Evolutionary conservation across 148 eudicot genomes (phyloP).

Genomic region (Rhododendron vialii): DNA sequence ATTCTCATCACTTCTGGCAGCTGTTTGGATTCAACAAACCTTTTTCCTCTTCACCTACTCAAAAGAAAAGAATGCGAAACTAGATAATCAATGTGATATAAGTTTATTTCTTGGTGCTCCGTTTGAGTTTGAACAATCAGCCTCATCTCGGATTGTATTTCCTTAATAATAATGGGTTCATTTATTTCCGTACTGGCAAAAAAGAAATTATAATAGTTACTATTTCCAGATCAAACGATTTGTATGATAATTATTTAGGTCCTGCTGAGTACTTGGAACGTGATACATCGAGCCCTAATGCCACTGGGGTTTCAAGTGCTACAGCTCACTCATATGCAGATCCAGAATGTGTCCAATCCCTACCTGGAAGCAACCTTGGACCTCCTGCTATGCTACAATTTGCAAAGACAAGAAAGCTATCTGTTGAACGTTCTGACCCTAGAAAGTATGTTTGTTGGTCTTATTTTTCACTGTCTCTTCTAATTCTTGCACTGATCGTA

Average conservation of each 20-base stretch:
- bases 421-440: slow-evolving; percentile 69
- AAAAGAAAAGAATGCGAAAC: neutral
- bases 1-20: neutral
- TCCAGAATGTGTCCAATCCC: slow-evolving; percentile 66
- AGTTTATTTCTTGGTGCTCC: slow-evolving; percentile 6
- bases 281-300: slow-evolving; percentile 32
- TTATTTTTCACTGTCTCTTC: slow-evolving; percentile 4
- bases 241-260: slow-evolving; percentile 35
- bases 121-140: neutral
- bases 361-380: slow-evolving; percentile 52
- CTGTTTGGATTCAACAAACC: neutral
- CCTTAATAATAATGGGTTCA: slow-evolving; percentile 1
- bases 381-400: slow-evolving; percentile 63
- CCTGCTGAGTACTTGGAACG: slow-evolving; percentile 19
- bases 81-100: neutral
- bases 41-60: neutral
- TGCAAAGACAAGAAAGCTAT: slow-evolving; percentile 83
- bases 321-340: slow-evolving; percentile 62
- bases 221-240: slow-evolving; percentile 40
- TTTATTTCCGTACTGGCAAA: neutral
- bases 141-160: neutral
- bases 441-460: slow-evolving; percentile 49
- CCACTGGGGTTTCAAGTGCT: slow-evolving; percentile 30
- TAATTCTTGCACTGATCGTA: neutral
- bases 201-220: neutral